Base-by-base conservation (phyloP, 164 flowering plant species). In the Amborella trichopoda region DNA sequence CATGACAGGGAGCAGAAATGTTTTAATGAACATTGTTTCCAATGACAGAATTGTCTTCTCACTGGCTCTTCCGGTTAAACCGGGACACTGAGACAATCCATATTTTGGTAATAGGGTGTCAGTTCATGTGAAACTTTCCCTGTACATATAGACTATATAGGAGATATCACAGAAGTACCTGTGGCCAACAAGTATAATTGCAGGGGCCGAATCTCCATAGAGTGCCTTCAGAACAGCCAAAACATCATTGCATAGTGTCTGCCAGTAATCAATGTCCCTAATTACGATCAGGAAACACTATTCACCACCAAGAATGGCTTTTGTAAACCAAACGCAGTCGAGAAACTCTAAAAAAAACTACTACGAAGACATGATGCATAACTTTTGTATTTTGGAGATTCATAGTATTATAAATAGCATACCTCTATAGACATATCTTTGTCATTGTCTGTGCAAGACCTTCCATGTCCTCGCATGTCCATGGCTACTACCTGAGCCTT, bases 381-480 rank as follows among this genome's bases (percentile, higher is more conserved):
- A n/a, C n/a, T n/a, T n/a, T n/a, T n/a, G n/a, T n/a, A n/a, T n/a
- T n/a, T n/a, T n/a, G n/a, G n/a, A n/a, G n/a, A n/a, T n/a, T n/a
- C n/a, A n/a, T n/a, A n/a, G n/a, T n/a, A n/a, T n/a, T n/a, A 37
- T 10, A 37, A 21, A 37, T 37, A 37, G 0, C 14, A 14, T 66
- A 93, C 99, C 80, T 80, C 96, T 62, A 75, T 67, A 24, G 95
- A 84, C 27, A 93, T 60, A 61, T 84, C 91, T 40, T 77, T 43
- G 23, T 93, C 95, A 78, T 87, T 74, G 36, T 76, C 87, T 6
- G 94, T 68, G 56, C 50, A 68, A 46, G 99, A 72, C 59, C 82
- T 82, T 34, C 99, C 99, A 72, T 93, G 99, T 49, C 95, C 95
- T 62, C 99, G 75, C 64, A 82, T 46, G 72, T 93, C 99, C 91